Base-by-base conservation (phyloP, 2,329 filamentous ascomycete species). In the Pleomassaria siparia region DNA sequence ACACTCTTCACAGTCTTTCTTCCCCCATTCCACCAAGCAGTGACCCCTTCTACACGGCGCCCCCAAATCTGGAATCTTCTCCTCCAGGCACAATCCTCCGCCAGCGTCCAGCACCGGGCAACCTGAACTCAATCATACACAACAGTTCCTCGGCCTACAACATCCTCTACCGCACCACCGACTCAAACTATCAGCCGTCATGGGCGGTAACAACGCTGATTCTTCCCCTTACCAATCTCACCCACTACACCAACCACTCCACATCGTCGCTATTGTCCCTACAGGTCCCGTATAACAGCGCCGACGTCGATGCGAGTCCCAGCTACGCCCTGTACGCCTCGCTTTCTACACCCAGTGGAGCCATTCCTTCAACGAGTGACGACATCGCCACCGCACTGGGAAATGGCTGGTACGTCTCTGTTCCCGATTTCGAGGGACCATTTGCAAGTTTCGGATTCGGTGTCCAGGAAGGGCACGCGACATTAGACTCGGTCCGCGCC, bases 351-450 rank as follows among this genome's bases (percentile, higher is more conserved):
- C 8, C 18, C 18, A 3, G 39, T 36, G 11, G 40, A 50, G 13
- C 36, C 11, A 46, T 29, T 22, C 37, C 37, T 13, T 5, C 40
- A 46, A 42, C 35, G 12, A 9, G 36, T 12, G 42, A 44, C 16
- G 47, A 50, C 30, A 47, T 49, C 13, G 43, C 54, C 11, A 44
- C 51, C 15, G 49, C 50, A 9, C 55, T 66, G 1, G 42, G 54
- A 2, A 37, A 56, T 20, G 59, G 60, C 4, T 61, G 56, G 50
- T 51, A 55, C 33, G 56, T 66, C 28, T 51, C 46, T 5, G 47
- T 51, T 1, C 51, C 63, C 13, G 63, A 65, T 36, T 59, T 55
- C 36, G 60, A 66, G 50, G 62, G 60, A 6, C 58, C 55, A 4
- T 29, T 53, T 20, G 59, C 59, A 12, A 48, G 55, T 1, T 64